phyloP scores from a whole-genome alignment of 108 stramenopile species.

The Stephanodiscus minutulus region DNA sequence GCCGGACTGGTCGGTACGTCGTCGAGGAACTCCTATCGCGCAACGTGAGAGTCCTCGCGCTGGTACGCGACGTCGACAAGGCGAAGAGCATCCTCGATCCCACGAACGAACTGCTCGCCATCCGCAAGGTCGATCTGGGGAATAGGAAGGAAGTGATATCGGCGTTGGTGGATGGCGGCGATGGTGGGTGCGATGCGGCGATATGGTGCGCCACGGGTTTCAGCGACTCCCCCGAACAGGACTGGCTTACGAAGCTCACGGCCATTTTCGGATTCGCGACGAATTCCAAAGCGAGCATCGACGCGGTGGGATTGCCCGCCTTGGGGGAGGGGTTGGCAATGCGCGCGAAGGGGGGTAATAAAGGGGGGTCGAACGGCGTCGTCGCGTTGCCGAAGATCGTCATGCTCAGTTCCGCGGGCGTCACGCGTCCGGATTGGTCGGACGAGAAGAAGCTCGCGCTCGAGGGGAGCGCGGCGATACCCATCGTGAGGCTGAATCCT shows the following conservation, averaged over 20 bases:
- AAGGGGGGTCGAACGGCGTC: not conserved
- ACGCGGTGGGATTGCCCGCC: slow-evolving; percentile 69
- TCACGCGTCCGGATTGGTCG: slow-evolving; percentile 75
- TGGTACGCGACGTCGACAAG: slow-evolving; percentile 70
- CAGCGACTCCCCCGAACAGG: slow-evolving; percentile 47
- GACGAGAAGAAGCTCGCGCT: slow-evolving; percentile 68
- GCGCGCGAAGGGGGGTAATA: not conserved
- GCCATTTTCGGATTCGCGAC: slow-evolving; percentile 46
- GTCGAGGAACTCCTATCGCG: slow-evolving; percentile 63
- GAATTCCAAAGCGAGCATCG: slow-evolving; percentile 60
- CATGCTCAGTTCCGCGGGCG: slow-evolving; percentile 80
- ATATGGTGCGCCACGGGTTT: slow-evolving; percentile 91
- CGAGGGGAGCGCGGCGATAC: slow-evolving; percentile 83
- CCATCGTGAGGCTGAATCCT: slow-evolving; percentile 93
- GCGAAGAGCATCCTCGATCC: slow-evolving; percentile 51
- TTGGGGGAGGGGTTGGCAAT: slow-evolving; percentile 50
- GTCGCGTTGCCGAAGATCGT: slow-evolving; percentile 63
- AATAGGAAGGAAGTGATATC: slow-evolving; percentile 37
- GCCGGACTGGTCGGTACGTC: slow-evolving; percentile 72
- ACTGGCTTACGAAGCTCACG: slow-evolving; percentile 38
- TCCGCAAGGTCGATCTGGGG: slow-evolving; percentile 58
- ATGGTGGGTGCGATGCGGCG: slow-evolving; percentile 57
- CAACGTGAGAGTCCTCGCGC: slow-evolving; percentile 50
- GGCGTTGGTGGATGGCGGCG: slow-evolving; percentile 31
- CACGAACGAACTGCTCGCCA: slow-evolving; percentile 40